phyloP scores from a whole-genome alignment of 306 rosid species.

The Quercus aquifolioides region DNA sequence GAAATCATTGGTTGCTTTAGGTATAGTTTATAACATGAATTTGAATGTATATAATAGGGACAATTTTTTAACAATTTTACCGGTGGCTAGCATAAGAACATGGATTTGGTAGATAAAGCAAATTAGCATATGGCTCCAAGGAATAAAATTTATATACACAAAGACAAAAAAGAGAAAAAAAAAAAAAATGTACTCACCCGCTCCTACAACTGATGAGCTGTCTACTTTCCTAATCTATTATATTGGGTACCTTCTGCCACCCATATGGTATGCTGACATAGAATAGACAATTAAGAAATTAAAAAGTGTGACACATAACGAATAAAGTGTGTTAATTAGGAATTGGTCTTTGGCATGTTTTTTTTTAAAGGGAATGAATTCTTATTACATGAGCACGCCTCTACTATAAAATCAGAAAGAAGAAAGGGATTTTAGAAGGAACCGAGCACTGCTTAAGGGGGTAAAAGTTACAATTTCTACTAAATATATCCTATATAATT shows the following conservation, averaged over 20 bases:
- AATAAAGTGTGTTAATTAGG: slow-evolving; percentile 12
- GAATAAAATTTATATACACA: neutral
- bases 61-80: neutral
- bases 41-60: neutral
- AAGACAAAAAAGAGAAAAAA: neutral
- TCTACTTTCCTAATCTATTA: neutral
- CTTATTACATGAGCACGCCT: no score
- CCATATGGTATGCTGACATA: neutral
- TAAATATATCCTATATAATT: no score
- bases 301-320: neutral
- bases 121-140: neutral
- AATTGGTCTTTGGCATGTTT: slow-evolving; percentile 11
- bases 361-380: neutral
- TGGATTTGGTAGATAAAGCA: neutral
- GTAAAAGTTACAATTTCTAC: neutral
- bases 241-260: slow-evolving; percentile 35
- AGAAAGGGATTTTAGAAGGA: slow-evolving; percentile 10
- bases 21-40: neutral
- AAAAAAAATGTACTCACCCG: slow-evolving; percentile 20
- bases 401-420: neutral
- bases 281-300: slow-evolving; percentile 4
- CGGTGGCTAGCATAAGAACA: slow-evolving; percentile 11
- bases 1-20: neutral
- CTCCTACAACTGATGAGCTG: slow-evolving; percentile 15
- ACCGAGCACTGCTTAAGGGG: neutral